phyloP scores from a whole-genome alignment of 1,139 yeast genomes.

The Hansenula anomala region DNA sequence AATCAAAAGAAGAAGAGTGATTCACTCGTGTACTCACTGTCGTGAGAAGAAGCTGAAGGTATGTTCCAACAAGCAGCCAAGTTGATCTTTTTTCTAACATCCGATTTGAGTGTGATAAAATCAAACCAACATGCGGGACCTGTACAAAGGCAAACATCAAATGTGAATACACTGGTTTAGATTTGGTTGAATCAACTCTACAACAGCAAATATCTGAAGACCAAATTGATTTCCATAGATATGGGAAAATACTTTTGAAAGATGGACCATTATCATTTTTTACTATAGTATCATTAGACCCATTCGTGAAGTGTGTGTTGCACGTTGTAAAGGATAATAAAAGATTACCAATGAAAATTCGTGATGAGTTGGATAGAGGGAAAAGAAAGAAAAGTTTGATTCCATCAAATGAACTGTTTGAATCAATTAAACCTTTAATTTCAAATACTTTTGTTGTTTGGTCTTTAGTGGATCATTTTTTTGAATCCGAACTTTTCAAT shows the following conservation, averaged over 20 bases:
- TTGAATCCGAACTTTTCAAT: conserved; percentile 3
- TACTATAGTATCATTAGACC: neutral
- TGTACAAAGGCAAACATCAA: conserved; percentile 1
- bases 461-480: conserved; percentile 4
- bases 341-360: neutral
- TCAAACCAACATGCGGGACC: conserved; percentile 5
- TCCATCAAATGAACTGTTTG: conserved; percentile 1
- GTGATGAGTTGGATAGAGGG: neutral
- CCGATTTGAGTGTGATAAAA: conserved; percentile 6
- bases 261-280: conserved; percentile 1
- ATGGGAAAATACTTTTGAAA: neutral
- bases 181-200: too few relatives aligned
- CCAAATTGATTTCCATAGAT: neutral
- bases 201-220: too few relatives aligned
- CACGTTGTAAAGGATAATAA: neutral
- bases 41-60: conserved; percentile 1
- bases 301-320: neutral
- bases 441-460: neutral
- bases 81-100: neutral
- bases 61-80: neutral
- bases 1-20: conserved; percentile 2
- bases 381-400: neutral
- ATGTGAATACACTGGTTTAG: conserved; percentile 4
- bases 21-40: neutral
- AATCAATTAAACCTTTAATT: conserved; percentile 2